Base-by-base conservation (phyloP, 768 basidiomycete genomes). In the Gyrodon lividus region DNA sequence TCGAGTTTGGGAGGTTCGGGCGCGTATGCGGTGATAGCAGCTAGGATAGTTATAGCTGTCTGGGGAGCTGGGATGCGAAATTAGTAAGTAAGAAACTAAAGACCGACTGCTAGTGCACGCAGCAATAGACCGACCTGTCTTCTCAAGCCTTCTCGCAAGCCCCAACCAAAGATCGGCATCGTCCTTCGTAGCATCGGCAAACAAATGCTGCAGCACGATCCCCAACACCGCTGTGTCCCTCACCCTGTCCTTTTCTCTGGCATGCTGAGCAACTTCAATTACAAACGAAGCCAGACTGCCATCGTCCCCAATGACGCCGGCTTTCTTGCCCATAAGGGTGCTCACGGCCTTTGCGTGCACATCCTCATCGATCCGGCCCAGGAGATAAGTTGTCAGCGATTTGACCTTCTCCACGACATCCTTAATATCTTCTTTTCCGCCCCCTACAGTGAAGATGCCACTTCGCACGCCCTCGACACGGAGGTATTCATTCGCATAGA, bases 91-190 rank as follows among this genome's bases (percentile, higher is more conserved):
- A 42, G 35, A 46, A 20, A 50, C 17, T 10, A 41, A 20, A 41
- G 17, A 30, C 34, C 24, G 9, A 50, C 20, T 37, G 23, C 13
- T 39, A 59, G 12, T 16, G 38, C 10, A 26, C 13, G 43, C 19
- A 35, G 23, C 48, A 34, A 23, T 1, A 13, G 22, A 61, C 81
- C 49, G 23, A 91, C 93, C 79, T 52, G 70, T 72, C 55, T 75
- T 79, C 61, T 89, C 84, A 2, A 87, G 50, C 56, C 70, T 81
- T 63, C 85, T 78, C 2, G 82, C 87, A n/a, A 88, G 71, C 3
- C 71, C 62, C 41, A 97, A 66, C 92, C 96, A 96, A 37, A 76
- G 63, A 53, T 93, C 92, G 0, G 82, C 84, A 57, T 95, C 92
- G 0, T 70, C 72, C 40, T 72, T 77, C 3, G 79, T 79, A 0